These are phyloP conservation scores for Hortaea sp. DNA, from an alignment of 2,329 filamentous ascomycete species.

Conservation along the genomic window DNA sequence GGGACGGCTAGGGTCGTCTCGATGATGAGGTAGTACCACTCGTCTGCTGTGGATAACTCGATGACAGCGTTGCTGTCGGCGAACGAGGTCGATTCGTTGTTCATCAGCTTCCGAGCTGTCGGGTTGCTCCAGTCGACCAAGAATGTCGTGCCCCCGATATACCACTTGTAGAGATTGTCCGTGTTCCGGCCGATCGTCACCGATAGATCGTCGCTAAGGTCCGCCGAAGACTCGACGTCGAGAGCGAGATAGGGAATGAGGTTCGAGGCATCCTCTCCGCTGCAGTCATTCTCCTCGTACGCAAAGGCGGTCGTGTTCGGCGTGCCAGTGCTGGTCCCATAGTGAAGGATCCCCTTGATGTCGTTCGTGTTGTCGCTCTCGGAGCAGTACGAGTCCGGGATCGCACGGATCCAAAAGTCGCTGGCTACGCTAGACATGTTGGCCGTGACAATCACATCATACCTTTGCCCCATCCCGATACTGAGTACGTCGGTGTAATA, in stretches of 20 bases:
- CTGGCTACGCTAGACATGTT: slow-evolving; percentile 29
- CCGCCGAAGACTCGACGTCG: slow-evolving; percentile 10
- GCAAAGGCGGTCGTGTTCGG: slow-evolving; percentile 25
- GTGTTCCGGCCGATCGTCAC: slow-evolving; percentile 23
- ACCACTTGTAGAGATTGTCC: slow-evolving; percentile 30
- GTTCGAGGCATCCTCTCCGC: slow-evolving; percentile 26
- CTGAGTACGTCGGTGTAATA: slow-evolving; percentile 27
- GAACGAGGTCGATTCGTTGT: slow-evolving; percentile 22
- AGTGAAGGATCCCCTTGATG: slow-evolving; percentile 27
- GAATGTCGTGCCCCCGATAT: slow-evolving; percentile 31
- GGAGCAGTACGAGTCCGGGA: slow-evolving; percentile 31
- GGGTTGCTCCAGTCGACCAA: slow-evolving; percentile 29
- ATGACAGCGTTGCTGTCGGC: slow-evolving; percentile 26
- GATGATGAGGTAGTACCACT: slow-evolving; percentile 32
- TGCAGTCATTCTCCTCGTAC: slow-evolving; percentile 26
- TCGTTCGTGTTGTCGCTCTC: slow-evolving; percentile 24
- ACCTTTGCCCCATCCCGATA: slow-evolving; percentile 21
- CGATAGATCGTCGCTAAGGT: slow-evolving; percentile 12
- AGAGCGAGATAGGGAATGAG: slow-evolving; percentile 26
- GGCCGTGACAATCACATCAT: slow-evolving; percentile 25
- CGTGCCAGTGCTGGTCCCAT: slow-evolving; percentile 19
- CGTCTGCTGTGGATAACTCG: slow-evolving; percentile 19
- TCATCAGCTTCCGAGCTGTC: slow-evolving; percentile 27
- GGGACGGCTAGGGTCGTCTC: slow-evolving; percentile 26
- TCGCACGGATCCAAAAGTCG: slow-evolving; percentile 38